Conservation (phyloP, 192 early-diverging fungal genomes). For the Rhizoclosmatium sp. region DNA sequence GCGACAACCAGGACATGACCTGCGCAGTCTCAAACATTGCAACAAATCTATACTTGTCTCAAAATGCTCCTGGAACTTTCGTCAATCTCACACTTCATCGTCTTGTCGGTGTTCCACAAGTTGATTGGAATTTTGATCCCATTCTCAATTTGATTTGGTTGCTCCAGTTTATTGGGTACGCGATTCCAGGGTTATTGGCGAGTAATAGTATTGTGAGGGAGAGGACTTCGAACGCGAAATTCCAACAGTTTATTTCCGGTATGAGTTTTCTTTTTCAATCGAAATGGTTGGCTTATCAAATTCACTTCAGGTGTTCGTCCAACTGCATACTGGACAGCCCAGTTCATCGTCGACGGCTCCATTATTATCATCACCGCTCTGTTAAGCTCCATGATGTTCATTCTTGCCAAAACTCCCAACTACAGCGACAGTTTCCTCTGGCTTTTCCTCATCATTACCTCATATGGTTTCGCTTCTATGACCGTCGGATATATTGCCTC, state of each 20-base stretch:
- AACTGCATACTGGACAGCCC: background rate
- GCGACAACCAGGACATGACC: background rate
- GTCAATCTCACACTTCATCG: background rate
- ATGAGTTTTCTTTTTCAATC: background rate
- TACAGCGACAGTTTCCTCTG: background rate
- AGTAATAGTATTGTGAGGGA: background rate
- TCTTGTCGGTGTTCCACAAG: background rate
- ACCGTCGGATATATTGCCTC: background rate
- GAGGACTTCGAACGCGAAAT: background rate
- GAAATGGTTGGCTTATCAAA: no score
- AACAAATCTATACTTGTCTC: conserved; percentile 44
- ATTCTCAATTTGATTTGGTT: background rate
- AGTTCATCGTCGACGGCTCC: background rate
- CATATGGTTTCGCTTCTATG: background rate
- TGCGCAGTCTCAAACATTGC: background rate
- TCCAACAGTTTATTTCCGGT: conserved; percentile 13
- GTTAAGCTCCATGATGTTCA: background rate
- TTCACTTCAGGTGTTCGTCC: conserved; percentile 11
- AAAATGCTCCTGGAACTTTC: background rate
- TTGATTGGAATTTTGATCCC: conserved; percentile 8
- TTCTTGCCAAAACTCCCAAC: conserved; percentile 8
- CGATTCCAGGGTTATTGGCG: background rate
- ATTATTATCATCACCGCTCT: background rate
- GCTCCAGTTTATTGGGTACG: background rate
- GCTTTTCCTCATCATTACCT: background rate